Evolutionary conservation across 176 grass and related monocot species (phyloP).

Genomic region (Puccinellia tenuiflora): DNA sequence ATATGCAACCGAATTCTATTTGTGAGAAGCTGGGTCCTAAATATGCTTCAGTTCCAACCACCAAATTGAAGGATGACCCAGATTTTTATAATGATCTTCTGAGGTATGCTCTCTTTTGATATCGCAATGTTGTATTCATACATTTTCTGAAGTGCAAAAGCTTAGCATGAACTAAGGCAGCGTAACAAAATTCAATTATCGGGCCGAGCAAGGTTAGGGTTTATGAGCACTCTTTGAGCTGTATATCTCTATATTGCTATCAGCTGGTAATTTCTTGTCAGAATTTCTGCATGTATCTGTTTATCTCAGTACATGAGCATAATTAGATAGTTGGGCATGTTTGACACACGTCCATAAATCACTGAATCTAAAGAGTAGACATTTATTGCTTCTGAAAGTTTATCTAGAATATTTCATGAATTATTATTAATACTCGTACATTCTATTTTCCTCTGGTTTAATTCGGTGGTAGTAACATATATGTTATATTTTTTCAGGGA

Average conservation of each 20-base stretch:
- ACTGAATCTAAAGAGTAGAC: neutral
- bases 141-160: neutral
- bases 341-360: neutral
- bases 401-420: neutral
- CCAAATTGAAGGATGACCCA: slow-evolving; percentile 56
- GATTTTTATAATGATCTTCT: slow-evolving; percentile 94
- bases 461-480: neutral
- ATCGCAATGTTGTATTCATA: neutral
- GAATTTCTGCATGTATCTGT: neutral
- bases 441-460: slow-evolving; percentile 9
- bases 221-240: neutral
- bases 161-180: neutral
- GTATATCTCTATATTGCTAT: neutral
- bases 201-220: neutral
- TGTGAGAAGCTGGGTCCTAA: slow-evolving; percentile 86
- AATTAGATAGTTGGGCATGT: neutral
- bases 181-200: neutral
- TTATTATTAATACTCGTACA: neutral
- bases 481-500: slow-evolving; percentile 52
- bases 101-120: slow-evolving; percentile 43
- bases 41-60: slow-evolving; percentile 72
- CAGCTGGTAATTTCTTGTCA: neutral
- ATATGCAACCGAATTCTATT: slow-evolving; percentile 77
- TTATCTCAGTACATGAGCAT: neutral
- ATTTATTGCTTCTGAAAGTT: slow-evolving; percentile 8